Base-by-base conservation (phyloP, 176 grass and related monocot genomes). In the Bothriochloa decipiens region DNA sequence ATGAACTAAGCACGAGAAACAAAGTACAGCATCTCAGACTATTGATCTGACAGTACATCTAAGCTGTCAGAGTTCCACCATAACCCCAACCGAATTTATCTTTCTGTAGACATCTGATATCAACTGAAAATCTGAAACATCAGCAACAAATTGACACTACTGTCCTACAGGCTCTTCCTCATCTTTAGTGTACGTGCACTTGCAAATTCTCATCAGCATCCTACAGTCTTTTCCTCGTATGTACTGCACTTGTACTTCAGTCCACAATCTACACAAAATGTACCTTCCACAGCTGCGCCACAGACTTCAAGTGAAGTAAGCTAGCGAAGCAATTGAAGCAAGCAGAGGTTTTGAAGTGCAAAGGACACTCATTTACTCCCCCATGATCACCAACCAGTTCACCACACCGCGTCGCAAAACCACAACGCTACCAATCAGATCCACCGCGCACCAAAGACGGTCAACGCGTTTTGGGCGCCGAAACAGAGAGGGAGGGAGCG, bases 281-380 rank as follows among this genome's bases (percentile, higher is more conserved):
- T 63, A 70, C 43, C 36, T 22, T 18, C 64, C 18, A 65, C 22
- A 33, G 40, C 2, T 47, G 77, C 16, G 26, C 7, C 11, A 11
- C 15, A 11, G 3, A 47, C 13, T 49, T 23, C 2, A 27, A 41
- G 17, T 41, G 18, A n/a, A 27, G 23, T 27, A 1, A 27, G 0
- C 58, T 27, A 39, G 23, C 11, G 10, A 85, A 64, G 36, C 10
- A 35, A 46, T 16, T 41, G 18, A n/a, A 26, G n/a, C 14, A 5
- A 69, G 70, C 8, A 23, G 27, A 75, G 23, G 55, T 60, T 60
- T 60, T 60, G 22, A n/a, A 47, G 53, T 58, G 28, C 22, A 82
- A 78, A 82, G 47, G 58, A 67, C 74, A 43, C 5, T 7, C 25
- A 72, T 73, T 86, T 85, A 63, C 49, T 16, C 12, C 10, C 3